A percentile compares a stretch with the other conserved stretches of the same genome.
Evolutionary conservation across 352 stramenopile species (phyloP).

Genomic region (Phytophthora sansomeana): DNA sequence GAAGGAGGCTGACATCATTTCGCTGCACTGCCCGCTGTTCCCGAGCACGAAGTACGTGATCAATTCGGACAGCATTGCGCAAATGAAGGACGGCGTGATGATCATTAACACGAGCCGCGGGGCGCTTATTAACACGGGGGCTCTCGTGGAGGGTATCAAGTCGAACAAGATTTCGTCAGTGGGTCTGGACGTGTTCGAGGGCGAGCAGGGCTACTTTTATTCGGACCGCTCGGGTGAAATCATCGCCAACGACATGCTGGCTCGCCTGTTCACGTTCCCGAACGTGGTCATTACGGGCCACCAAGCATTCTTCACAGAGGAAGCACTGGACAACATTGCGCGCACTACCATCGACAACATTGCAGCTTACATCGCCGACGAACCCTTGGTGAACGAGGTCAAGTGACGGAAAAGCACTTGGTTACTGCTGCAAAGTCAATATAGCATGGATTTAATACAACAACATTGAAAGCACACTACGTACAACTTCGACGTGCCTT

Average conservation of each 20-base stretch:
- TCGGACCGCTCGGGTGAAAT: slow-evolving; percentile 62
- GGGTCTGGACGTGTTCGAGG: slow-evolving; percentile 87
- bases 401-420: not conserved
- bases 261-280: no score
- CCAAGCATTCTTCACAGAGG: no score
- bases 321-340: slow-evolving; percentile 35
- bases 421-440: not conserved
- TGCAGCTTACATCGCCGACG: slow-evolving; percentile 39
- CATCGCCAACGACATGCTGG: slow-evolving; percentile 61
- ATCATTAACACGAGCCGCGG: slow-evolving; percentile 91
- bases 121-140: slow-evolving; percentile 79
- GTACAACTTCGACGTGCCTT: no score
- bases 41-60: slow-evolving; percentile 80
- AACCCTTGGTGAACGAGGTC: slow-evolving; percentile 14
- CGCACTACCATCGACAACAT: slow-evolving; percentile 73
- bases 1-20: slow-evolving; percentile 79
- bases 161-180: slow-evolving; percentile 75
- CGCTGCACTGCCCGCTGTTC: slow-evolving; percentile 13
- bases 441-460: no score
- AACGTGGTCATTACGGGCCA: no score
- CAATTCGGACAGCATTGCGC: slow-evolving; percentile 68
- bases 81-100: slow-evolving; percentile 87
- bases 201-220: slow-evolving; percentile 70
- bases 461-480: no score
- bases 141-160: slow-evolving; percentile 80